A percentile compares a stretch with the other conserved stretches of the same genome.
Conservation (phyloP, 1,139 yeast species). For the Williopsis jadinii region DNA sequence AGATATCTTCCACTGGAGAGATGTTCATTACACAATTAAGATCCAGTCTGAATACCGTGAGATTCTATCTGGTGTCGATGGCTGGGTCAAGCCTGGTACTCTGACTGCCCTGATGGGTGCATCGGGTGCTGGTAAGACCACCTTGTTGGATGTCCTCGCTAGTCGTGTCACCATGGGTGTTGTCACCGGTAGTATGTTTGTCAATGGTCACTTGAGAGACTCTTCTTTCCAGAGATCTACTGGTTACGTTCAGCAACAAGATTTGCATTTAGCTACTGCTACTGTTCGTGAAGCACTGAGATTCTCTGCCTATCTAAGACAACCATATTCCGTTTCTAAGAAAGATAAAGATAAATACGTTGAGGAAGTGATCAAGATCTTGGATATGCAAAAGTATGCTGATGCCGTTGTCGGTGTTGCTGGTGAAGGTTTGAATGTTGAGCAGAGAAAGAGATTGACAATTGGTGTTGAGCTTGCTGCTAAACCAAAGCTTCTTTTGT, state of each 20-base stretch:
- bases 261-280: too few relatives aligned
- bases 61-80: conserved; percentile 64
- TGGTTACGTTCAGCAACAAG: too few relatives aligned
- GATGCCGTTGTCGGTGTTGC: too few relatives aligned
- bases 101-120: conserved; percentile 82
- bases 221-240: too few relatives aligned
- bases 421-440: too few relatives aligned
- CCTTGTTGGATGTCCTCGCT: conserved; percentile 66
- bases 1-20: too few relatives aligned
- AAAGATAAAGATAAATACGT: conserved; percentile 64
- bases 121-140: conserved; percentile 85
- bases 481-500: too few relatives aligned
- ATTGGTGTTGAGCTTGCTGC: too few relatives aligned
- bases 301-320: conserved; percentile 71
- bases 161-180: too few relatives aligned
- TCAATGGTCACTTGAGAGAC: too few relatives aligned
- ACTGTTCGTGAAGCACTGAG: conserved; percentile 75
- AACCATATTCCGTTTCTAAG: conserved; percentile 46
- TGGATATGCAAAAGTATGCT: too few relatives aligned
- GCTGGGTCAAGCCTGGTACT: conserved; percentile 78
- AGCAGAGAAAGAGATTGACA: conserved; percentile 81
- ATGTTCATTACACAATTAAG: too few relatives aligned
- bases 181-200: conserved; percentile 69
- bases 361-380: conserved; percentile 58
- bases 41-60: conserved; percentile 60